Base-by-base conservation (phyloP, 148 eudicot genomes). In the Persicaria tinctoria region DNA sequence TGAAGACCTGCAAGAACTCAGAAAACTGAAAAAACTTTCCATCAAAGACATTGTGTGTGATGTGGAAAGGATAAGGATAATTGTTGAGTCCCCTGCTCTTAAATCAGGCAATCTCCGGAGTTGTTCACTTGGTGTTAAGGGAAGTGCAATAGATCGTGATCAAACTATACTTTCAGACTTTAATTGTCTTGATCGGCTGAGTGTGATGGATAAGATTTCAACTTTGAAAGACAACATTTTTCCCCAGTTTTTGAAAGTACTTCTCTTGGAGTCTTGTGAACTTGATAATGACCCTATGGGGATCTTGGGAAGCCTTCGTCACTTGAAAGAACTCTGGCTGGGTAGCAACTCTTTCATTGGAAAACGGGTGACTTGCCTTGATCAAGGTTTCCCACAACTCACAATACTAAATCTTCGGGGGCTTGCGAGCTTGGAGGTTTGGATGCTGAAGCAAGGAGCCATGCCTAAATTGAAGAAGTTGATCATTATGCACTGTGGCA, bases 1-100 rank as follows among this genome's bases (percentile, higher is more conserved):
- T 20, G 51, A 57, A 59, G 86, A 86, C 51, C 78, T 83, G 12
- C 70, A 73, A 13, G 62, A 75, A 38, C 74, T 86, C 70, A 79
- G 68, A 70, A 63, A 63, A 47, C 84, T 86, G 11, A 71, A 49
- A 56, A 79, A 80, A 78, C 68, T 76, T 38, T 74, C 82, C 2
- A 82, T 82, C 32, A 72, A 76, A 72, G 75, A 64, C 5, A 57
- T 8, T 0, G 27, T 23, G 63, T 57, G 46, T 11, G 74, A 80
- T 44, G 48, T 55, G 54, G 82, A 75, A 60, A 76, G 78, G 20
- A 23, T 83, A 14, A 79, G 66, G 75, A 72, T 46, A 7, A 68
- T 78, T 45, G 50, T 60, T 46, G 49, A 56, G 5, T 68, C 51
- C 27, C 74, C 70, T 8, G 18, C 49, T 23, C 10, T 9, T 5